phyloP scores from a whole-genome alignment of 1,284 basidiomycete genomes.

The Ustilago nuda region DNA sequence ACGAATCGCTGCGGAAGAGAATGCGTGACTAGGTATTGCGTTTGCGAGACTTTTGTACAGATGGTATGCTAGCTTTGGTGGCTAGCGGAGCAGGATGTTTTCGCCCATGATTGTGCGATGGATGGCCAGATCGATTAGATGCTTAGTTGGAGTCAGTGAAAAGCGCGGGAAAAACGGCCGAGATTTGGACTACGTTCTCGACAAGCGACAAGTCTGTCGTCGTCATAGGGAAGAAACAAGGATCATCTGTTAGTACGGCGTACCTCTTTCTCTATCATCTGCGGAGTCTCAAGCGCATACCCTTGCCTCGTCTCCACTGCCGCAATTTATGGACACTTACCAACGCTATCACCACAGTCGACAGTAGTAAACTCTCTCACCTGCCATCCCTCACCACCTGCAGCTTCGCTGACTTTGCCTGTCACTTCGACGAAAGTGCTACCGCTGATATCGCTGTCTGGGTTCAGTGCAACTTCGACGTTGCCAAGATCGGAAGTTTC shows the following conservation, averaged over 20 bases:
- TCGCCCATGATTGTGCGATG: too few species aligned
- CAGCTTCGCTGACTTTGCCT: constrained; percentile 61
- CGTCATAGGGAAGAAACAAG: neutral
- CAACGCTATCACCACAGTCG: constrained; percentile 57
- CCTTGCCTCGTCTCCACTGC: neutral
- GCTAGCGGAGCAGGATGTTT: neutral
- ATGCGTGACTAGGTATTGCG: constrained; percentile 1
- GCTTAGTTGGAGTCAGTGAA: constrained; percentile 42
- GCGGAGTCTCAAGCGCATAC: neutral
- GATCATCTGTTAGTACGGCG: neutral
- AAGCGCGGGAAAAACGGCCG: constrained; percentile 49
- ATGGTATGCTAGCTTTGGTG: neutral
- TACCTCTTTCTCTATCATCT: neutral
- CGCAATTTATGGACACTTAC: constrained; percentile 33
- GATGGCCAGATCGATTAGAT: neutral
- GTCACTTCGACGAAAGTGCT: constrained; percentile 61
- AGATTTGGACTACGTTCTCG: constrained; percentile 56
- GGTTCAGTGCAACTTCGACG: constrained; percentile 60
- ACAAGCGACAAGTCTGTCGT: constrained; percentile 49
- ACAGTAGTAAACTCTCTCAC: constrained; percentile 53
- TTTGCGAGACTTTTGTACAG: constrained; percentile 10
- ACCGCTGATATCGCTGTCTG: constrained; percentile 44
- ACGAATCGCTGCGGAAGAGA: neutral
- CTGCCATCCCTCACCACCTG: constrained; percentile 29
- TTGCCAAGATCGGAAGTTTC: constrained; percentile 62